Base-by-base conservation (phyloP, 768 basidiomycete species). In the Omphalotus guepiniiformis region DNA sequence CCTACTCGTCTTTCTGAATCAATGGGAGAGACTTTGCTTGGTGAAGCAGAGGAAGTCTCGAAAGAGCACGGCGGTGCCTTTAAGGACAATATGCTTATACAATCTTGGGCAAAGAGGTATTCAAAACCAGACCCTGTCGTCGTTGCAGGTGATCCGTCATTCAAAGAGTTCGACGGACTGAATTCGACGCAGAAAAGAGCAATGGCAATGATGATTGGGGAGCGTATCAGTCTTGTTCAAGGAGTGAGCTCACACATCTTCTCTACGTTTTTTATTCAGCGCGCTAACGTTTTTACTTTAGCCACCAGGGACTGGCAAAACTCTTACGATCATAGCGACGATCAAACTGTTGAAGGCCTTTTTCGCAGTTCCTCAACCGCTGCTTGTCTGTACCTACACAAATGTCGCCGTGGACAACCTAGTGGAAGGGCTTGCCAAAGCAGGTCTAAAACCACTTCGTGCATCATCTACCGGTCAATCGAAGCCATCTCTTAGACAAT, bases 301-400 rank as follows among this genome's bases (percentile, higher is more conserved):
- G 88, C 90, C 92, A 32, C 92, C 91, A 16, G 92, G 92, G 18
- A 93, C 91, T 0, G 93, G 93, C 28, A 97, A 97, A 65, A 94
- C 93, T 2, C 84, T 85, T 61, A 94, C 91, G 0, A 92, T 94
- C 38, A 82, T 92, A n/a, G 85, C 94, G 61, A 75, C 88, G 0
- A 74, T 90, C 49, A 85, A 80, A 54, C 59, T 94, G 15, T 77
- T 94, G 49, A 93, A 93, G 74, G 82, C 67, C 3, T 80, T 91
- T 58, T 97, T 93, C 61, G 74, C 85, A 62, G 82, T 94, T 8
- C 79, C 88, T 4, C 79, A 87, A 28, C 92, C 92, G 1, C 71
- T 95, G 32, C 77, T 97, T 12, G 85, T 95, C n/a, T 90, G 89
- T 62, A 93, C 93, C 0, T 95, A 89, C 60, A 96, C 94, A 32